Percentiles rank a stretch among this genome's conserved stretches.
phyloP scores from a whole-genome alignment of 148 eudicot genomes.

The Beta vulgaris region DNA sequence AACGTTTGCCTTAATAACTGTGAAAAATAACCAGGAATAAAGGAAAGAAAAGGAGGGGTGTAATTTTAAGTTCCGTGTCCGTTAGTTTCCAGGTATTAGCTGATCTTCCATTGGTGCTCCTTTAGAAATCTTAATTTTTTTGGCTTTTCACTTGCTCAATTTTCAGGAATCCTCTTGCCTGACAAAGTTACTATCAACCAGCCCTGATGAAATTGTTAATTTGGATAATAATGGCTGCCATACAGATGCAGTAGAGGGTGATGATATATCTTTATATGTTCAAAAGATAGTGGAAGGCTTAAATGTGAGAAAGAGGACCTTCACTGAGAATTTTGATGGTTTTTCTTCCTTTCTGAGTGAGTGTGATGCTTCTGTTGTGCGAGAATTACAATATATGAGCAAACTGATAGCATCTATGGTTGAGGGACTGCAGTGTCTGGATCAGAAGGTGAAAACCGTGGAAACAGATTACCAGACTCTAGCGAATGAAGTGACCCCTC shows the following conservation, averaged over 20 bases:
- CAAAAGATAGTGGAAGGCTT: conserved; percentile 52
- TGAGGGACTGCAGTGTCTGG: conserved; percentile 37
- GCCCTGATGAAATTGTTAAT: conserved; percentile 32
- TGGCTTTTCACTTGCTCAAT: conserved; percentile 25
- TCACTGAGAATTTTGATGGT: conserved; percentile 44
- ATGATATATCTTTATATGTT: conserved; percentile 42
- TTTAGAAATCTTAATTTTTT: not conserved
- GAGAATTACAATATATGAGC: conserved; percentile 46
- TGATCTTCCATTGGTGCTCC: not conserved
- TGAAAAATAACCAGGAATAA: too few relatives aligned
- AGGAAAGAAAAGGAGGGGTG: too few relatives aligned
- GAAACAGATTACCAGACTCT: conserved; percentile 50
- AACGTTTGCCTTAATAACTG: too few relatives aligned
- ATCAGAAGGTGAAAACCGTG: conserved; percentile 39
- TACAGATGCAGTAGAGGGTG: conserved; percentile 39
- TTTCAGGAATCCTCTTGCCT: conserved; percentile 51
- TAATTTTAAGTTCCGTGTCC: not conserved
- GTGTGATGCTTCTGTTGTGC: conserved; percentile 51
- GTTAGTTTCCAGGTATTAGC: conserved; percentile 4
- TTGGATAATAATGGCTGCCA: conserved; percentile 33
- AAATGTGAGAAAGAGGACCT: conserved; percentile 37
- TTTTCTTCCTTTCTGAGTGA: conserved; percentile 56
- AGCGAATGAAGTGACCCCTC: conserved; percentile 34
- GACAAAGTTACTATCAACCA: conserved; percentile 37
- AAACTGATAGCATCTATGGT: conserved; percentile 33